Percentiles rank a stretch among this genome's conserved stretches.
Evolutionary conservation across 2,329 filamentous ascomycete genomes (phyloP).

Genomic region (Achaetomium macrosporum): DNA sequence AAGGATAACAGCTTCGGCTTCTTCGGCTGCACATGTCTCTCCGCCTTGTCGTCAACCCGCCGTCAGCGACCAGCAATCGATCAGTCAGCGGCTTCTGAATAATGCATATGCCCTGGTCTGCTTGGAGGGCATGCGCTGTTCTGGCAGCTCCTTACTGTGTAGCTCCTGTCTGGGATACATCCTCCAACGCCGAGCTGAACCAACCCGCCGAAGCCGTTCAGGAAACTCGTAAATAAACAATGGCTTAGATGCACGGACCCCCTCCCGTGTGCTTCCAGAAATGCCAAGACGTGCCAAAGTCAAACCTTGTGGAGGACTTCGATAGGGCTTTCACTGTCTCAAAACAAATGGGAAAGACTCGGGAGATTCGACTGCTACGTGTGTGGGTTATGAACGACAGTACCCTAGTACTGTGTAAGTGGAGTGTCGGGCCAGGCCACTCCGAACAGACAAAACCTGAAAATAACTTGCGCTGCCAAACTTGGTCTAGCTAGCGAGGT

Average conservation of each 20-base stretch:
- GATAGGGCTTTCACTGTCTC: not conserved
- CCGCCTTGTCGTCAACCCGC: too few species aligned
- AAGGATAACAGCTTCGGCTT: too few species aligned
- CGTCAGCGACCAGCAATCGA: too few species aligned
- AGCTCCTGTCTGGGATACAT: too few species aligned
- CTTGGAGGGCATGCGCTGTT: not conserved
- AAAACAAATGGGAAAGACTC: not conserved
- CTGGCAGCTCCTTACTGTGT: not conserved
- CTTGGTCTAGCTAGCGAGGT: not conserved
- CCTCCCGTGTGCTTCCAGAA: slow-evolving; percentile 4
- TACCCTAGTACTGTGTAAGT: not conserved
- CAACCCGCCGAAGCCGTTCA: not conserved
- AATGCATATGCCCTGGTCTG: too few species aligned
- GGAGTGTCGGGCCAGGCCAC: too few species aligned
- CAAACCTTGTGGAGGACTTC: not conserved
- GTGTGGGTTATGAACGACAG: not conserved
- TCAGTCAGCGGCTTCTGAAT: too few species aligned
- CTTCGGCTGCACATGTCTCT: too few species aligned
- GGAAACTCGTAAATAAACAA: not conserved
- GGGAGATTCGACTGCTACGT: not conserved
- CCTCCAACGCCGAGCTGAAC: too few species aligned
- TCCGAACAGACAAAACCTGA: slow-evolving; percentile 1
- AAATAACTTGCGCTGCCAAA: not conserved
- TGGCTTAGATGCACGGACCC: not conserved
- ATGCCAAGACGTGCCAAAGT: not conserved